Conservation (phyloP, 176 grass and related monocot genomes). For the barley (Hordeum vulgare) region MorexV3_pseudomolecules_assembly NC_058522.1:504548721-504549220, state of each 20-base stretch:
- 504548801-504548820: not conserved
- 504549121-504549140: not conserved
- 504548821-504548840: not conserved
- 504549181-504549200: not conserved
- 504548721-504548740: not conserved
- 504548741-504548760: not conserved
- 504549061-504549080: not conserved
- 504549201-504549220: not conserved
- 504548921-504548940: not conserved
- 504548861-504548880: not conserved
- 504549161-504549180: not conserved
- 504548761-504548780: not conserved
- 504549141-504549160: not conserved
- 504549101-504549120: not conserved
- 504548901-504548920: not conserved
- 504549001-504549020: not conserved
- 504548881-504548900: conserved; percentile 10
- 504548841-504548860: not conserved
- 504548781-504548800: not conserved
- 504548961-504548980: not conserved
- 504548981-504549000: not conserved
- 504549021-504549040: not conserved
- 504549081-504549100: not conserved
- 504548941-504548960: not conserved
- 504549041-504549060: not conserved